phyloP scores from a whole-genome alignment of 163 green algal genomes.

The Scenedesmus sp. region DNA sequence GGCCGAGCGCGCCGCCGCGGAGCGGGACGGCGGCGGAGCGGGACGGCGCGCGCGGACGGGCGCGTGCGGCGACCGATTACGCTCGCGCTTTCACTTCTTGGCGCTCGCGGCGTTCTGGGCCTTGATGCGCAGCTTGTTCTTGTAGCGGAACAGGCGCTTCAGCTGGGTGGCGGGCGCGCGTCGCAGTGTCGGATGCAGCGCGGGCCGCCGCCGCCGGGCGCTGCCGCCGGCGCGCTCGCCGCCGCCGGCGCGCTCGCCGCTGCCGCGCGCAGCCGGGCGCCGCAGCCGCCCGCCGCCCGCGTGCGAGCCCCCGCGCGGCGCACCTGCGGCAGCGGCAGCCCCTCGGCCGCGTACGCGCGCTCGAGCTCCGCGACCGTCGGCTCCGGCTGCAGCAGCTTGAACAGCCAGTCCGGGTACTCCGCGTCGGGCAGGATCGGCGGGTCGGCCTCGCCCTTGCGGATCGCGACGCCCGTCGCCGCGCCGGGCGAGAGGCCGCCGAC shows the following conservation, averaged over 20 bases:
- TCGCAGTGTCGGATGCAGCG: too few relatives aligned
- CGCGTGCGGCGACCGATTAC: too few relatives aligned
- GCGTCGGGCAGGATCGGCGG: conserved; percentile 59
- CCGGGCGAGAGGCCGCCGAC: conserved; percentile 55
- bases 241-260: not conserved
- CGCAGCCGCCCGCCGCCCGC: not conserved
- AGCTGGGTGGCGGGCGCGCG: too few relatives aligned
- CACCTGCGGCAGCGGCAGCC: conserved; percentile 56
- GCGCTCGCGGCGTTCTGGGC: conserved; percentile 54
- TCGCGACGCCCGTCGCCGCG: conserved; percentile 56
- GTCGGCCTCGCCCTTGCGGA: conserved; percentile 66
- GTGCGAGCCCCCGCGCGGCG: not conserved
- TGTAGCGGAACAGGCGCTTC: conserved; percentile 59
- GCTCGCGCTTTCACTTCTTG: conserved; percentile 54
- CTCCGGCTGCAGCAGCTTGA: conserved; percentile 51
- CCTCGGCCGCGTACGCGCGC: conserved; percentile 51
- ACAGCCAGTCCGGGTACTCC: conserved; percentile 73
- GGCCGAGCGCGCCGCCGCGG: too few relatives aligned
- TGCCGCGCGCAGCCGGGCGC: not conserved
- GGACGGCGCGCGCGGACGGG: too few relatives aligned
- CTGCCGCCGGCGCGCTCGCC: not conserved
- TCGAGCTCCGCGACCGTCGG: conserved; percentile 61
- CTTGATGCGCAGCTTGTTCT: conserved; percentile 71
- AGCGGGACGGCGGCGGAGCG: too few relatives aligned
- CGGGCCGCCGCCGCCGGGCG: not conserved